Percentiles rank a stretch among this genome's conserved stretches.
Conservation (phyloP, 1,284 basidiomycete species). For the Thecaphora frezii region DNA sequence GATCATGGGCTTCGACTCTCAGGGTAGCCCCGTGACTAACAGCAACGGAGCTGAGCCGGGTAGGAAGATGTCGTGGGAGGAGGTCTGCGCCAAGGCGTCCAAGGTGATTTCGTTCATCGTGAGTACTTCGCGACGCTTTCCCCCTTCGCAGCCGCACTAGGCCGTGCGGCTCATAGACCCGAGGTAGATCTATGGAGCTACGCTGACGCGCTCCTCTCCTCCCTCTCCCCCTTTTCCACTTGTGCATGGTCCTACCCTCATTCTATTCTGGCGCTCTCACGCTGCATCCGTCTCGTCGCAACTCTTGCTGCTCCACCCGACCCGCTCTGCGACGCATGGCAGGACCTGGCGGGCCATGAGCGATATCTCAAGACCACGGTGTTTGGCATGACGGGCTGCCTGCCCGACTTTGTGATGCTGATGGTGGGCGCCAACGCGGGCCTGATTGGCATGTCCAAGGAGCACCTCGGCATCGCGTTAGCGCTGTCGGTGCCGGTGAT, state of each 20-base stretch:
- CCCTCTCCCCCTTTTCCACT: no score
- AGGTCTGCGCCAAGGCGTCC: constrained; percentile 84
- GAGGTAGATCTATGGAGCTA: no score
- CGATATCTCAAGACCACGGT: constrained; percentile 78
- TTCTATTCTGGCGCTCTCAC: constrained; percentile 4
- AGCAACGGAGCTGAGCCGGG: constrained; percentile 28
- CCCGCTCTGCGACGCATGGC: no score
- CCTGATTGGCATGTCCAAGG: constrained; percentile 94
- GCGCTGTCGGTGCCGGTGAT: constrained; percentile 91
- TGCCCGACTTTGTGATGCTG: constrained; percentile 91
- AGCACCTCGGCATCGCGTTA: constrained; percentile 86
- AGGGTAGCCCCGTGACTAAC: constrained; percentile 39
- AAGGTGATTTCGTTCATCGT: constrained; percentile 94
- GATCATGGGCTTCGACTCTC: constrained; percentile 63
- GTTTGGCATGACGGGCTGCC: constrained; percentile 89
- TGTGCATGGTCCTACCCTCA: no score
- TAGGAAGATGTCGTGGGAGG: constrained; percentile 71
- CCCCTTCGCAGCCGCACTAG: no score
- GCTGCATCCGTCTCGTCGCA: constrained; percentile 34
- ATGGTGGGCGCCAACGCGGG: constrained; percentile 94
- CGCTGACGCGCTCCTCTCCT: no score
- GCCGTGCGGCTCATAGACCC: no score
- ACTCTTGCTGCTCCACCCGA: background rate
- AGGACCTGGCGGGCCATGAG: constrained; percentile 53
- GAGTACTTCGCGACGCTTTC: no score